A percentile compares a stretch with the other conserved stretches of the same genome.
phyloP scores from a whole-genome alignment of 768 basidiomycete genomes.

The Calvatia gigantea region DNA sequence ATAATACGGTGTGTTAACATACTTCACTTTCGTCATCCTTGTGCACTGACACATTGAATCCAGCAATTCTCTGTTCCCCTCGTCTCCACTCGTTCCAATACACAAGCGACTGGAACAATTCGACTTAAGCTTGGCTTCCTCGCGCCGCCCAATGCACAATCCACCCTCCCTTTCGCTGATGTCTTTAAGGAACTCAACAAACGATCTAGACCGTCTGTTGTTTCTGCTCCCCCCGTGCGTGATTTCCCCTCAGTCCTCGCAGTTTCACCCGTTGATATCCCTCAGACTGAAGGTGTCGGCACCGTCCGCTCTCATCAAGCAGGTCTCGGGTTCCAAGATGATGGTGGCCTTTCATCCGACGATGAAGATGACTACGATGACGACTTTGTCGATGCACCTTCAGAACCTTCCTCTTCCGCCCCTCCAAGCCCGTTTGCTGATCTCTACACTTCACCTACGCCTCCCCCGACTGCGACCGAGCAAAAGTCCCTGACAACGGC shows the following conservation, averaged over 20 bases:
- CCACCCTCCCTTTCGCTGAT: constrained; percentile 46
- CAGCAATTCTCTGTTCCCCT: constrained; percentile 37
- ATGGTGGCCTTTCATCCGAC: constrained; percentile 64
- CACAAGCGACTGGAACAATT: constrained; percentile 36
- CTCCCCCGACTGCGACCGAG: constrained; percentile 5
- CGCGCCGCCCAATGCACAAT: constrained; percentile 37
- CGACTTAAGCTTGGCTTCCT: constrained; percentile 47
- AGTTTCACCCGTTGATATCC: constrained; percentile 2
- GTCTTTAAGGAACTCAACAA: constrained; percentile 63
- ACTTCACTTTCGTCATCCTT: neutral
- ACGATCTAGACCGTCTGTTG: constrained; percentile 60
- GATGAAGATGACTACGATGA: constrained; percentile 31
- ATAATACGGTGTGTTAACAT: constrained; percentile 58
- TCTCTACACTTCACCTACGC: constrained; percentile 19
- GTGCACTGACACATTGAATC: neutral
- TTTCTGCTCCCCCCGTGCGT: constrained; percentile 76
- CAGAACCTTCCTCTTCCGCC: constrained; percentile 22
- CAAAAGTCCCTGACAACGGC: constrained; percentile 8
- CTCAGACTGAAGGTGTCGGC: constrained; percentile 81
- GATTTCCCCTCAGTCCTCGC: neutral
- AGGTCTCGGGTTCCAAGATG: constrained; percentile 65
- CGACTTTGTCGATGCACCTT: constrained; percentile 23
- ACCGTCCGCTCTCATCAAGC: constrained; percentile 65
- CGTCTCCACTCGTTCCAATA: constrained; percentile 38
- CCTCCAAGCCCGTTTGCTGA: constrained; percentile 18